Percentiles rank a stretch among this genome's conserved stretches.
Evolutionary conservation across 129 eudicot species (phyloP).

Genomic region (Helianthus tuberosus): DNA sequence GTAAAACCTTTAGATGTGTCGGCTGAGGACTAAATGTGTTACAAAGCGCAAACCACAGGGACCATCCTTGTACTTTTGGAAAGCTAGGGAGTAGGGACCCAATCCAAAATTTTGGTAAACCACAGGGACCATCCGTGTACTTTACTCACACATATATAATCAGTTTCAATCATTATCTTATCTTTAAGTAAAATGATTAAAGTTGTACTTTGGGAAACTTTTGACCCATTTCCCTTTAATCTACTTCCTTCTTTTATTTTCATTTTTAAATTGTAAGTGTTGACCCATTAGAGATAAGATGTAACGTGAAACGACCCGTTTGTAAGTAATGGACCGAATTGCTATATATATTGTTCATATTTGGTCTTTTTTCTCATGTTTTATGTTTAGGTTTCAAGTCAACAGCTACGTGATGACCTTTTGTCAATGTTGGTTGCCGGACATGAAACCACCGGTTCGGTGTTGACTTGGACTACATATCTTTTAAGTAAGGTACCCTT

Average conservation of each 20-base stretch:
- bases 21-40: no score
- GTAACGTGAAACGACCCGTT: background rate
- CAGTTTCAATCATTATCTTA: no score
- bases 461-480: slow-evolving; percentile 89
- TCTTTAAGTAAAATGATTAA: background rate
- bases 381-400: slow-evolving; percentile 72
- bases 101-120: no score
- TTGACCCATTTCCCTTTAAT: background rate
- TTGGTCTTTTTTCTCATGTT: background rate
- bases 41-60: no score
- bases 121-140: no score
- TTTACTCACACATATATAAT: no score
- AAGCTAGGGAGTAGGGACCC: no score
- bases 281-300: background rate
- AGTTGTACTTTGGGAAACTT: background rate
- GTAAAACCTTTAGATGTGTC: no score
- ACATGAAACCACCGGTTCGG: slow-evolving; percentile 97
- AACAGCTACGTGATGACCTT: slow-evolving; percentile 92
- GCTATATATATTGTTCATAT: background rate
- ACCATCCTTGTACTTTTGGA: no score
- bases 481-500: slow-evolving; percentile 83
- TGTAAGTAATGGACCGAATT: background rate
- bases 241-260: background rate
- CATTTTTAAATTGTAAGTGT: background rate
- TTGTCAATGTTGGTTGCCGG: slow-evolving; percentile 99